Conservation (phyloP, 805 yeast species). For the Metschnikowia matae region DNA sequence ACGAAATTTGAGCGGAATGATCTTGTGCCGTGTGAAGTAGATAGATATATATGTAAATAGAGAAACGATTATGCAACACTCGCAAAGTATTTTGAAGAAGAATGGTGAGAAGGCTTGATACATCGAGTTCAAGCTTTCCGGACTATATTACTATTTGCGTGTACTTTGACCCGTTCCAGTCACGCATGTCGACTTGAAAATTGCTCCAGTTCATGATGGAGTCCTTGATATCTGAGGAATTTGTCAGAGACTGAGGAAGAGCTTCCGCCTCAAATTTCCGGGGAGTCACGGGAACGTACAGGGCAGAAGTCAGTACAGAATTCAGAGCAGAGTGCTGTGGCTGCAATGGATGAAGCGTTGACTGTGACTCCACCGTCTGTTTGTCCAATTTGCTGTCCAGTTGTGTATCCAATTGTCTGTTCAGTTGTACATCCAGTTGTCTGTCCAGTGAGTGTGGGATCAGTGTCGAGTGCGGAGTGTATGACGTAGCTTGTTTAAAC, state of each 20-base stretch:
- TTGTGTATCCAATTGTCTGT: too few relatives aligned
- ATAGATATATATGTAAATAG: slow-evolving; percentile 8
- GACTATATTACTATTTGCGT: slow-evolving; percentile 27
- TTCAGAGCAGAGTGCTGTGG: too few relatives aligned
- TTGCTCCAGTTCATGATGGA: slow-evolving; percentile 69
- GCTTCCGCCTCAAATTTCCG: slow-evolving; percentile 19
- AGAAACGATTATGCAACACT: slow-evolving; percentile 2
- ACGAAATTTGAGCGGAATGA: slow-evolving; percentile 67
- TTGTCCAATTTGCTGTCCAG: too few relatives aligned
- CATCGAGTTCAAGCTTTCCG: not conserved
- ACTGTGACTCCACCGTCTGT: too few relatives aligned
- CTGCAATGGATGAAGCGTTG: too few relatives aligned
- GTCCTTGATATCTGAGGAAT: slow-evolving; percentile 51
- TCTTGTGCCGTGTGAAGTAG: slow-evolving; percentile 70
- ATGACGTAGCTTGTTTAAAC: slow-evolving; percentile 6
- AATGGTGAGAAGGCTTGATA: too few relatives aligned
- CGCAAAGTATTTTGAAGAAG: not conserved
- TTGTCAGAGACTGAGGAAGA: slow-evolving; percentile 2
- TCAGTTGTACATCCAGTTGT: too few relatives aligned
- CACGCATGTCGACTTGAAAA: slow-evolving; percentile 84
- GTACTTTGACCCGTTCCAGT: slow-evolving; percentile 67
- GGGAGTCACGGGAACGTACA: slow-evolving; percentile 17
- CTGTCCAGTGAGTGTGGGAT: too few relatives aligned
- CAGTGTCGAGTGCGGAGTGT: slow-evolving; percentile 15
- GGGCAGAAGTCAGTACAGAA: too few relatives aligned